Evolutionary conservation across 169 alveolate species (phyloP).

Genomic region (Cryptosporidium ubiquitum): DNA sequence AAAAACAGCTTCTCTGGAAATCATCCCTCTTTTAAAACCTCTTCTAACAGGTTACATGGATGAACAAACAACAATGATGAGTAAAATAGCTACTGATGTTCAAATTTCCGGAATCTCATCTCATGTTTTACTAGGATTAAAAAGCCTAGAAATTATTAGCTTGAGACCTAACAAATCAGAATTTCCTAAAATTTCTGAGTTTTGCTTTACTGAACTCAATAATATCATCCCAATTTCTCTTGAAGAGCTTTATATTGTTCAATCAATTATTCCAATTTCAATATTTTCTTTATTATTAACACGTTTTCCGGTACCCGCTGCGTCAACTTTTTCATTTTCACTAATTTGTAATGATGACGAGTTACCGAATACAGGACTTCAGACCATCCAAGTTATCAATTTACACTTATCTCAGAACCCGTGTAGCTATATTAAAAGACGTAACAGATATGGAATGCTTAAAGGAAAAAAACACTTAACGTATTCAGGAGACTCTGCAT

Average conservation of each 20-base stretch:
- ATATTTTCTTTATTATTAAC: slow-evolving; percentile 59
- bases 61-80: not conserved
- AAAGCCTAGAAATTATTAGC: slow-evolving; percentile 12
- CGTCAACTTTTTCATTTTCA: slow-evolving; percentile 51
- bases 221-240: slow-evolving; percentile 59
- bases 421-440: slow-evolving; percentile 7
- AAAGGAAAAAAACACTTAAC: not conserved
- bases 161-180: slow-evolving; percentile 21
- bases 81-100: not conserved
- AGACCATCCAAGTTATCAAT: slow-evolving; percentile 44
- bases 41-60: slow-evolving; percentile 40
- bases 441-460: not conserved
- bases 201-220: slow-evolving; percentile 54
- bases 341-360: slow-evolving; percentile 64
- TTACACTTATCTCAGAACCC: slow-evolving; percentile 47
- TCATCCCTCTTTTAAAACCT: slow-evolving; percentile 49
- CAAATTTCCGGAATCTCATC: slow-evolving; percentile 9
- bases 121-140: slow-evolving; percentile 54
- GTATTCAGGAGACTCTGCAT: not conserved
- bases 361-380: slow-evolving; percentile 65
- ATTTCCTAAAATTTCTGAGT: slow-evolving; percentile 53
- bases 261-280: slow-evolving; percentile 54
- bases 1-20: not conserved
- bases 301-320: slow-evolving; percentile 72
- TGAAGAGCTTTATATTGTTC: slow-evolving; percentile 34